Conservation (phyloP, 495 filamentous ascomycete genomes). For the Penicillium chermesinum region DNA sequence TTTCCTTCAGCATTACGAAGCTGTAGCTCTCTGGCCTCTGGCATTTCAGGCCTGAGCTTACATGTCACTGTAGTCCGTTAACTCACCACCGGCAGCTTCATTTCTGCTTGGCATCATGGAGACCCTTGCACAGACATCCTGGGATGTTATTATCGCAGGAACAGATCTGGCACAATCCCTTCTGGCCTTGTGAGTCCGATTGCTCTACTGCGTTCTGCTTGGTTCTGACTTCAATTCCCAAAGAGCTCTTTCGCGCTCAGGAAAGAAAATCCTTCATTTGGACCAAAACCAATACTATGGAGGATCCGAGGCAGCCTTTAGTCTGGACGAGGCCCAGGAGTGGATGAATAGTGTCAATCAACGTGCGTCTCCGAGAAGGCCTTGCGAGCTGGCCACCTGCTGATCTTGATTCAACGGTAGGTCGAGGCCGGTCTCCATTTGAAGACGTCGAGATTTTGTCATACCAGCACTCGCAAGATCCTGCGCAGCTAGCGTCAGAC, state of each 20-base stretch:
- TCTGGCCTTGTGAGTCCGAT: conserved; percentile 73
- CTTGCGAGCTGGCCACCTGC: conserved; percentile 6
- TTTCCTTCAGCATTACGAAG: conserved; percentile 20
- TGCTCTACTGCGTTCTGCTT: conserved; percentile 37
- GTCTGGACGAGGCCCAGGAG: conserved; percentile 70
- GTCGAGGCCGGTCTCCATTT: conserved; percentile 29
- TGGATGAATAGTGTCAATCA: conserved; percentile 58
- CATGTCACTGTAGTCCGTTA: conserved; percentile 15
- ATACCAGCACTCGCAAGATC: conserved; percentile 12
- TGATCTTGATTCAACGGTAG: conserved; percentile 30
- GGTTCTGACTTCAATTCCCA: conserved; percentile 40
- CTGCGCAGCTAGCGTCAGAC: conserved; percentile 3
- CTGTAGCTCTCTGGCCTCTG: background rate
- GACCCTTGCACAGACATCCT: conserved; percentile 68
- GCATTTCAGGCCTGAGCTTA: background rate
- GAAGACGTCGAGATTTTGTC: conserved; percentile 35
- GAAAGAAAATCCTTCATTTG: conserved; percentile 86
- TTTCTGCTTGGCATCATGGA: conserved; percentile 56
- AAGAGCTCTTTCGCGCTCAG: conserved; percentile 84
- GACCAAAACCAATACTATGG: conserved; percentile 89
- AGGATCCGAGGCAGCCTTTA: conserved; percentile 78
- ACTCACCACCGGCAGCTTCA: conserved; percentile 23
- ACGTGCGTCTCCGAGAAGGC: conserved; percentile 30
- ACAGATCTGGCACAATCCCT: conserved; percentile 88
- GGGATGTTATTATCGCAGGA: conserved; percentile 89